Percentiles rank a stretch among this genome's conserved stretches.
Conservation (phyloP, 2,329 filamentous ascomycete genomes). For the Emmonsiellopsis sp. region DNA sequence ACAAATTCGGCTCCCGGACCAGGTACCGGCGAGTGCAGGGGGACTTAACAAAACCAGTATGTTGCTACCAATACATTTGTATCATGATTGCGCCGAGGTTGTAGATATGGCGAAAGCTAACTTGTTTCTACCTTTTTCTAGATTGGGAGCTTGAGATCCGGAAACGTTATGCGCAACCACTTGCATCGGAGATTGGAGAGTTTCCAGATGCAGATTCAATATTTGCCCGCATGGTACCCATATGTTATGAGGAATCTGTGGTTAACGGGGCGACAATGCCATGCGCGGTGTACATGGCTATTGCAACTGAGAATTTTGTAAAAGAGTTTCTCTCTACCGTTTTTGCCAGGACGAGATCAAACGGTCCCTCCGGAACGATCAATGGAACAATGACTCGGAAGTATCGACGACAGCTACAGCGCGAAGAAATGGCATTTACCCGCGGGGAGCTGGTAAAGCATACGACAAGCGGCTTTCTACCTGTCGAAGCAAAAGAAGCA, state of each 20-base stretch:
- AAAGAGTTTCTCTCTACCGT: conserved; percentile 50
- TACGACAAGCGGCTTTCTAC: conserved; percentile 62
- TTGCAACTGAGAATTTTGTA: conserved; percentile 53
- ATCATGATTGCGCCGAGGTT: neutral
- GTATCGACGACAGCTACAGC: conserved; percentile 63
- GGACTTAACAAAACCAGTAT: conserved; percentile 73
- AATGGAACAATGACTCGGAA: conserved; percentile 69
- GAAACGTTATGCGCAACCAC: conserved; percentile 53
- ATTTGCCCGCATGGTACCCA: conserved; percentile 51
- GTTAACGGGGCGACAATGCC: conserved; percentile 42
- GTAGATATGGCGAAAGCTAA: neutral
- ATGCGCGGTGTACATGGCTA: conserved; percentile 51
- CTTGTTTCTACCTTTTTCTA: conserved; percentile 12
- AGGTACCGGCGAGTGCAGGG: conserved; percentile 59
- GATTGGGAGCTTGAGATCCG: conserved; percentile 58
- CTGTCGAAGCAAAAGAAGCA: conserved; percentile 69
- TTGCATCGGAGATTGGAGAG: conserved; percentile 53
- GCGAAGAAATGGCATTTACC: conserved; percentile 63
- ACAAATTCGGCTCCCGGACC: conserved; percentile 45
- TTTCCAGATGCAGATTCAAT: conserved; percentile 52
- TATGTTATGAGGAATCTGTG: conserved; percentile 56
- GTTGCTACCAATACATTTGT: conserved; percentile 7
- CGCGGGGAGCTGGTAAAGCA: conserved; percentile 67
- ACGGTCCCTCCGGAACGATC: conserved; percentile 53
- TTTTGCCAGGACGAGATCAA: conserved; percentile 45